A percentile compares a stretch with the other conserved stretches of the same genome.
Evolutionary conservation across 345 rosid genomes (phyloP).

Genomic region (Eucalyptus albens): DNA sequence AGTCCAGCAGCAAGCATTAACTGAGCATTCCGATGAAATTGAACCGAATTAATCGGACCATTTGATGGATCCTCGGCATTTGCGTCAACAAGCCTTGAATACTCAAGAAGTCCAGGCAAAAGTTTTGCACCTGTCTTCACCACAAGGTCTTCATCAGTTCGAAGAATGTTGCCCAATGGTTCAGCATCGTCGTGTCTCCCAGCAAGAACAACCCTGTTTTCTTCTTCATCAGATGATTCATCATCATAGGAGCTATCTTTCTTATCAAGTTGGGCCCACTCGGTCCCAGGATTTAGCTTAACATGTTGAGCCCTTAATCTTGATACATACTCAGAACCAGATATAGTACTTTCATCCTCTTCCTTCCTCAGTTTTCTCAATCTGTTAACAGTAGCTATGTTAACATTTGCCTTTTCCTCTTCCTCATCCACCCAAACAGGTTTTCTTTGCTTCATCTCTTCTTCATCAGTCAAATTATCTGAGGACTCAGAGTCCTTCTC

Average conservation of each 20-base stretch:
- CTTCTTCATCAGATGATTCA: conserved; percentile 46
- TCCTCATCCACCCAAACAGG: conserved; percentile 95
- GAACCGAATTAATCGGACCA: conserved; percentile 70
- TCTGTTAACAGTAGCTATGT: conserved; percentile 59
- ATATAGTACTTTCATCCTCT: conserved; percentile 56
- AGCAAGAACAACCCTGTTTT: neutral
- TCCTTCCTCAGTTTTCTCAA: conserved; percentile 85
- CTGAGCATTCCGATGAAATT: conserved; percentile 86
- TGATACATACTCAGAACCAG: conserved; percentile 61
- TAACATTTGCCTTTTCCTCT: conserved; percentile 40
- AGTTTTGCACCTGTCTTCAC: conserved; percentile 41
- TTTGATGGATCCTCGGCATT: conserved; percentile 64
- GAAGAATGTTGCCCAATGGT: conserved; percentile 47
- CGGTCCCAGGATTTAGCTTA: conserved; percentile 79
- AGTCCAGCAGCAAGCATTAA: conserved; percentile 74
- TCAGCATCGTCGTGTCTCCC: conserved; percentile 9
- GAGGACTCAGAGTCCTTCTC: conserved; percentile 22
- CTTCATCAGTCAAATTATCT: conserved; percentile 22
- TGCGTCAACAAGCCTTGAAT: conserved; percentile 75
- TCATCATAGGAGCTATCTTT: conserved; percentile 8
- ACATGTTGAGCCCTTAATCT: conserved; percentile 83
- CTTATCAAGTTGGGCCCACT: conserved; percentile 64
- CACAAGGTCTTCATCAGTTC: conserved; percentile 69
- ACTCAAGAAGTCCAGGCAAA: conserved; percentile 71
- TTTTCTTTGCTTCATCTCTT: conserved; percentile 21